These are phyloP conservation scores for Candida ficus DNA, from an alignment of 805 yeast species.

Conservation along the genomic window DNA sequence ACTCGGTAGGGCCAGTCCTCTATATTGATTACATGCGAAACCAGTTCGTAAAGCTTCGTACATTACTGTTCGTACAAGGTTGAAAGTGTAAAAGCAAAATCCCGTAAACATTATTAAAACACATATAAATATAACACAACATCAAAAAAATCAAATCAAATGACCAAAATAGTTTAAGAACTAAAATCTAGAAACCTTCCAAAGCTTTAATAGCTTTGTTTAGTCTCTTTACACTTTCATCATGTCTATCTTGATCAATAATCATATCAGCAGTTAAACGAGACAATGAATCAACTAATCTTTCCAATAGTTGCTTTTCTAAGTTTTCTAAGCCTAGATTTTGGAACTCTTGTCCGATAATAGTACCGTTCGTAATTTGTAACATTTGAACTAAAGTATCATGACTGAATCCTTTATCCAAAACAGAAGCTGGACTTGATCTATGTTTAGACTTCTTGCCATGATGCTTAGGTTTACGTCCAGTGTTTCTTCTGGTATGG, in stretches of 20 bases:
- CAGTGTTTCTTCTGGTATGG: conserved; percentile 1
- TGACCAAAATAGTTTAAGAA: too few species aligned
- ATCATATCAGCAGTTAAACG: conserved; percentile 89
- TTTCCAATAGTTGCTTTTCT: conserved; percentile 76
- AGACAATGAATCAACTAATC: conserved; percentile 79
- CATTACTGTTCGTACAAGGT: too few species aligned
- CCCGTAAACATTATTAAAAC: too few species aligned
- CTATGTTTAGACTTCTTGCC: conserved; percentile 3
- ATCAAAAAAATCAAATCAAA: too few species aligned
- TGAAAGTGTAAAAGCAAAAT: too few species aligned
- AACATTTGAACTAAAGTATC: conserved; percentile 33
- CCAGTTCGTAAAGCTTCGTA: too few species aligned
- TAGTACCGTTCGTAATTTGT: conserved; percentile 36
- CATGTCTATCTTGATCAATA: conserved; percentile 72
- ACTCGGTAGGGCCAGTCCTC: conserved; percentile 2
- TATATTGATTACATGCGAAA: too few species aligned
- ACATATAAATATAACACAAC: background rate
- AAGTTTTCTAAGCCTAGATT: conserved; percentile 66
- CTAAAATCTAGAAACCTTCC: conserved; percentile 82
- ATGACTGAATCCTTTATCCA: conserved; percentile 22
- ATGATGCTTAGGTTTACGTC: background rate
- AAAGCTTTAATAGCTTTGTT: conserved; percentile 79
- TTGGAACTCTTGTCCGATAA: conserved; percentile 57
- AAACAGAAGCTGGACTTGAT: conserved; percentile 7
- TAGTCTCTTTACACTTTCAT: conserved; percentile 73